Conservation (phyloP, 768 basidiomycete species). For the Tulasnella sp. region DNA sequence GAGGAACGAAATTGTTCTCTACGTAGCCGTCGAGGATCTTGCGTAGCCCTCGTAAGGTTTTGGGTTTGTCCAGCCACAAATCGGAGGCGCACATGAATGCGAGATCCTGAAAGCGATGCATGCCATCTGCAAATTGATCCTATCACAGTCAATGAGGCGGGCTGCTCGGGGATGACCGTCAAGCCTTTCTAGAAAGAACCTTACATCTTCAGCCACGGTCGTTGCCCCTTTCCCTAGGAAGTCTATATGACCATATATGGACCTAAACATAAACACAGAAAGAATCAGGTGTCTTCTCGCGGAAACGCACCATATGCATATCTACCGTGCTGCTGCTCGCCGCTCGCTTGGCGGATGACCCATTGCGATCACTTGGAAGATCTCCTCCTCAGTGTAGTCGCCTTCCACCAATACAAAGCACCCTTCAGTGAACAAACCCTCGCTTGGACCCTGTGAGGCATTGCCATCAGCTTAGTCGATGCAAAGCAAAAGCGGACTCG, state of each 20-base stretch:
- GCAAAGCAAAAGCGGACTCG: background rate
- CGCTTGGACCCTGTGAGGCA: conserved; percentile 71
- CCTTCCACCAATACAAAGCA: conserved; percentile 93
- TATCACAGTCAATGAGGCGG: conserved; percentile 23
- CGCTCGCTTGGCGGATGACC: conserved; percentile 96
- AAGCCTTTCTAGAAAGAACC: too few relatives aligned
- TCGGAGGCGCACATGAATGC: conserved; percentile 93
- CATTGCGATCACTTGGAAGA: conserved; percentile 80
- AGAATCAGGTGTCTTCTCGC: too few relatives aligned
- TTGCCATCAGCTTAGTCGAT: background rate
- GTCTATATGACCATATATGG: conserved; percentile 92
- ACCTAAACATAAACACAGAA: conserved; percentile 35
- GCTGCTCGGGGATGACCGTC: background rate
- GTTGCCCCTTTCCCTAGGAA: conserved; percentile 93
- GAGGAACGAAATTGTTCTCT: conserved; percentile 78
- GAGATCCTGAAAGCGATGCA: conserved; percentile 57
- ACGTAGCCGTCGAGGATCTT: conserved; percentile 86
- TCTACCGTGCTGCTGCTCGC: conserved; percentile 69
- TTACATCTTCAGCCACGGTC: conserved; percentile 81
- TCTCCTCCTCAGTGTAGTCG: conserved; percentile 88
- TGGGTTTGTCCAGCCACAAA: conserved; percentile 86
- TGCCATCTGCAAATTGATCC: conserved; percentile 51
- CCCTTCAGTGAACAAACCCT: conserved; percentile 93
- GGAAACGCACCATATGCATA: background rate
- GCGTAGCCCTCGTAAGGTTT: conserved; percentile 66